Base-by-base conservation (phyloP, 495 filamentous ascomycete genomes). In the Neurospora pannonica region DNA sequence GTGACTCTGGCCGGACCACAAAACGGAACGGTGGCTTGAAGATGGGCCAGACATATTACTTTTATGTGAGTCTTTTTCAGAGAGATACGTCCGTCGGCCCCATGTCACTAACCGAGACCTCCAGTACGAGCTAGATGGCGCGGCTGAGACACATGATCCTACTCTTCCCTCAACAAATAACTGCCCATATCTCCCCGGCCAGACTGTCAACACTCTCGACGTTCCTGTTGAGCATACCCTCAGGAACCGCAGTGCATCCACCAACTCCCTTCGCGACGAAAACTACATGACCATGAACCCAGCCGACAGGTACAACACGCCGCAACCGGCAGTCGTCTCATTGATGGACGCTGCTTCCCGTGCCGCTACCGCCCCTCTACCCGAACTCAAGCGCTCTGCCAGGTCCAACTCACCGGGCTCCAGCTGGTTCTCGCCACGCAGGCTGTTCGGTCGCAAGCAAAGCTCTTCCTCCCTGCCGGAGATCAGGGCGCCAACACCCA, bases 21-120 rank as follows among this genome's bases (percentile, higher is more conserved):
- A 89, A 89, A 78, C 89, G 94, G 72, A 87, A 87, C 39, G 94
- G 94, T 38, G 94, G 91, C 31, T 86, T 97, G 73, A 96, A 92
- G 81, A 96, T 96, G 92, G 94, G 94, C 37, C 90, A 90, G n/a
- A 94, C 90, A 10, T 97, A 97, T 83, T 97, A 94, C 88, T 97
- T 97, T 84, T 97, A 94, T 83, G 94, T 96, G 83, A 83, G 93
- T 83, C 73, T 69, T 17, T 67, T 67, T 15, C 54, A 4, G 2
- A 34, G 48, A 62, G 54, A 67, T 60, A 36, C 46, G 38, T 38
- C 60, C 60, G 72, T 46, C 69, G 71, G 71, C 15, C 72, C 70
- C 42, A n/a, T 71, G 73, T 76, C 67, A 71, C 75, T 79, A 72
- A 83, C 76, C 60, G 72, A 71, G 62, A 62, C 71, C 54, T 70